These are phyloP conservation scores for Lactarius akahatsu DNA, from an alignment of 768 basidiomycete genomes.

Conservation along the genomic window DNA sequence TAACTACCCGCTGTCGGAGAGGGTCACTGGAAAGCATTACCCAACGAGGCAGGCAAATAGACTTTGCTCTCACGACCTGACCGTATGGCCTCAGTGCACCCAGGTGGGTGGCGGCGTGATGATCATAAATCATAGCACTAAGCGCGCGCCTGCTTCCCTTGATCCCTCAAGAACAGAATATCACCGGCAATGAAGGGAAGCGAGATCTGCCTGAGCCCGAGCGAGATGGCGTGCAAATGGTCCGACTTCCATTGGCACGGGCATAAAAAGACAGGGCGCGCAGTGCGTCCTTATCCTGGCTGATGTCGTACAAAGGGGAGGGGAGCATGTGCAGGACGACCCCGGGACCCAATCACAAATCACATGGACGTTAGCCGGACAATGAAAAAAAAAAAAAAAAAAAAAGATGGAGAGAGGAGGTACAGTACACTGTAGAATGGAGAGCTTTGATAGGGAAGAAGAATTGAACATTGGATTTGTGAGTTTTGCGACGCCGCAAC, in stretches of 20 bases:
- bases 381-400: neutral
- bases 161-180: neutral
- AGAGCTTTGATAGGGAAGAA: neutral
- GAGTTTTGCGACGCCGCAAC: neutral
- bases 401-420: neutral
- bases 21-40: neutral
- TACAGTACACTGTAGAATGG: neutral
- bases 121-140: neutral
- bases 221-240: neutral
- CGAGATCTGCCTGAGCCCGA: conserved; percentile 13
- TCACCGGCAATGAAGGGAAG: conserved; percentile 6
- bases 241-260: neutral
- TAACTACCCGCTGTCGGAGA: neutral
- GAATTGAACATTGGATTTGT: neutral
- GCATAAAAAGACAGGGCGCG: neutral
- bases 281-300: neutral
- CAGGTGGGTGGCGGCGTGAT: neutral
- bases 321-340: neutral
- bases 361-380: neutral
- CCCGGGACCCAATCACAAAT: conserved; percentile 4
- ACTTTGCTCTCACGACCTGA: conserved; percentile 11
- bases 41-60: conserved; percentile 1
- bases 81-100: neutral
- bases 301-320: conserved; percentile 2
- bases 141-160: neutral